These are phyloP conservation scores for Cenococcum geophilum DNA, from an alignment of 495 filamentous ascomycete genomes.

Conservation along the genomic window DNA sequence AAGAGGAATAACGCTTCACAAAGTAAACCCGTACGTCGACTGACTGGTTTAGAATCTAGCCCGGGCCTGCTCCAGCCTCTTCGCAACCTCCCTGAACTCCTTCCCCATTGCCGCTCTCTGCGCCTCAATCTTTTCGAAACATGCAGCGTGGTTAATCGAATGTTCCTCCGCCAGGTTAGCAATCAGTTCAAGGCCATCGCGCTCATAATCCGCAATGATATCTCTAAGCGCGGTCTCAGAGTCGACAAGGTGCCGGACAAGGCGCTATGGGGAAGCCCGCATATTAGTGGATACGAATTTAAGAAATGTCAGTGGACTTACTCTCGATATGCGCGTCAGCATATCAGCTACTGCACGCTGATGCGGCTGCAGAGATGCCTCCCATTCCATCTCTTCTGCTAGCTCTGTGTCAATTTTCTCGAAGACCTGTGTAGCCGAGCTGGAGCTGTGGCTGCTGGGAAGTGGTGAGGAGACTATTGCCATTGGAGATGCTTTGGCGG, in stretches of 20 bases:
- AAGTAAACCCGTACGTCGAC: neutral
- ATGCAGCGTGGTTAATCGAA: neutral
- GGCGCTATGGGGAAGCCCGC: neutral
- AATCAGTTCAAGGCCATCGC: constrained; percentile 19
- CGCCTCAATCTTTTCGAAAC: neutral
- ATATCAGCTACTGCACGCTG: constrained; percentile 17
- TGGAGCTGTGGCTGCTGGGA: constrained; percentile 29
- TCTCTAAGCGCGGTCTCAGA: constrained; percentile 21
- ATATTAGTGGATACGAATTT: neutral
- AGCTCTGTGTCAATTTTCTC: constrained; percentile 4
- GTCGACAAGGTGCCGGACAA: constrained; percentile 21
- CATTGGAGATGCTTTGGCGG: constrained; percentile 4
- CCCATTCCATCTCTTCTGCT: constrained; percentile 26
- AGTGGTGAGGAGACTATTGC: constrained; percentile 19
- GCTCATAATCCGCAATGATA: constrained; percentile 15
- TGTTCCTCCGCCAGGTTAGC: constrained; percentile 11
- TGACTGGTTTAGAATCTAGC: neutral
- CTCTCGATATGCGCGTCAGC: constrained; percentile 15
- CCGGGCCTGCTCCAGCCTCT: neutral
- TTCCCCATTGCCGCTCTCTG: constrained; percentile 14
- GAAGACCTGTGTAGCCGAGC: constrained; percentile 8
- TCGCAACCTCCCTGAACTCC: constrained; percentile 7
- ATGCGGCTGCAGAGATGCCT: constrained; percentile 23
- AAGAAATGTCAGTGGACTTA: neutral
- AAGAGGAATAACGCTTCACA: neutral